These are phyloP conservation scores for Amphirosellinia nigrospora DNA, from an alignment of 495 filamentous ascomycete species.

Conservation along the genomic window DNA sequence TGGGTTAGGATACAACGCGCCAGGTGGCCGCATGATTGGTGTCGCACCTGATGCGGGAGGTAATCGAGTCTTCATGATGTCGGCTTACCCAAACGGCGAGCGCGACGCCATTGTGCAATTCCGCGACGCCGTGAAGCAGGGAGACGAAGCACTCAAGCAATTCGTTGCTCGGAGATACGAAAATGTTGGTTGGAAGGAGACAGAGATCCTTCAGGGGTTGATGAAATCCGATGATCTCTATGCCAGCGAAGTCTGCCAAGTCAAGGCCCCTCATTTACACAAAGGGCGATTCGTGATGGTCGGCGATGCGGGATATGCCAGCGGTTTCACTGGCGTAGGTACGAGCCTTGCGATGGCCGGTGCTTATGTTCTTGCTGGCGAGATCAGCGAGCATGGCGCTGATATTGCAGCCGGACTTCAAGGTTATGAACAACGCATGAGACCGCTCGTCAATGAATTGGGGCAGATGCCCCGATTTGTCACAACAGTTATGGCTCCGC, in stretches of 20 bases:
- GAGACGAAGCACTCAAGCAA: constrained; percentile 46
- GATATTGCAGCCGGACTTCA: constrained; percentile 44
- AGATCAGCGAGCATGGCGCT: constrained; percentile 45
- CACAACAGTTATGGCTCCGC: constrained; percentile 42
- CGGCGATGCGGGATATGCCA: constrained; percentile 54
- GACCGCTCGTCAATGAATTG: constrained; percentile 48
- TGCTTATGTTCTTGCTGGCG: constrained; percentile 58
- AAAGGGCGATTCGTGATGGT: constrained; percentile 47
- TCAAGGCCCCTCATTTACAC: constrained; percentile 44
- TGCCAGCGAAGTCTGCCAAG: constrained; percentile 47
- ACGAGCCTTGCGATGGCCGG: constrained; percentile 53
- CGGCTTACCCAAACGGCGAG: constrained; percentile 37
- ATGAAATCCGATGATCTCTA: constrained; percentile 52
- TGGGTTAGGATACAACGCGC: constrained; percentile 43
- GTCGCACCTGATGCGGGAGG: constrained; percentile 43
- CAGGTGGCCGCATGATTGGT: constrained; percentile 44
- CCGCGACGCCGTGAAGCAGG: constrained; percentile 45
- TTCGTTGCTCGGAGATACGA: constrained; percentile 43
- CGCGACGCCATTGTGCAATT: constrained; percentile 40
- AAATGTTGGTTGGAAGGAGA: constrained; percentile 48
- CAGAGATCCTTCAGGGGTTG: constrained; percentile 43
- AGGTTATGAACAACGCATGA: constrained; percentile 51
- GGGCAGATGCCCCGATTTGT: constrained; percentile 44
- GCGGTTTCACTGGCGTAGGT: constrained; percentile 52
- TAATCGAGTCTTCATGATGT: constrained; percentile 43